phyloP scores from a whole-genome alignment of 805 yeast species.

The Starmerella stellata region DNA sequence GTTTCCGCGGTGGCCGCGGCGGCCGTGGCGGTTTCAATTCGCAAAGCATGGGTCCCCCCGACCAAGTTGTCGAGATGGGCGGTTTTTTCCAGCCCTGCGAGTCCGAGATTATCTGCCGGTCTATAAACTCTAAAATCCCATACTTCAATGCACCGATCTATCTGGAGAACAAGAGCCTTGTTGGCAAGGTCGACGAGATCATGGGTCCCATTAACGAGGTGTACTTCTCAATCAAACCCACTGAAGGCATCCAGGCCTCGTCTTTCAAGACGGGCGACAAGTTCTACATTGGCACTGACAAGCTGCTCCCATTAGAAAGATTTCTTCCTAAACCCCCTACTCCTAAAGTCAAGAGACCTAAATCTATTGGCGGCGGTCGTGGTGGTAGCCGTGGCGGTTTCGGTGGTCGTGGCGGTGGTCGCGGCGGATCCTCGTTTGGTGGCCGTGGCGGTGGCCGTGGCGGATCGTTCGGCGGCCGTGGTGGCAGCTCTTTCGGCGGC shows the following conservation, averaged over 20 bases:
- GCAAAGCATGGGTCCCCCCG: slow-evolving; percentile 92
- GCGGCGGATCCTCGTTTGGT: slow-evolving; percentile 23
- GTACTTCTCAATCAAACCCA: slow-evolving; percentile 88
- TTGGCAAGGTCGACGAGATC: slow-evolving; percentile 96
- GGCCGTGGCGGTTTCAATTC: slow-evolving; percentile 57
- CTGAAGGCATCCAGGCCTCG: slow-evolving; percentile 87
- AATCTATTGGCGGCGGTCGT: slow-evolving; percentile 57
- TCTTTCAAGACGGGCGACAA: slow-evolving; percentile 93
- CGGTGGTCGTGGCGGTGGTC: slow-evolving; percentile 29
- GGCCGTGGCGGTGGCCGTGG: slow-evolving; percentile 28
- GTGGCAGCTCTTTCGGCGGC: slow-evolving; percentile 24
- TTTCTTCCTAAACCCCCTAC: slow-evolving; percentile 76
- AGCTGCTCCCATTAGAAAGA: slow-evolving; percentile 85
- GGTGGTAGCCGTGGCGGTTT: slow-evolving; percentile 30
- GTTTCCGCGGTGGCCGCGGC: slow-evolving; percentile 42
- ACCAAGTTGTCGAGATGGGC: slow-evolving; percentile 89
- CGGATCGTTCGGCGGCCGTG: slow-evolving; percentile 24
- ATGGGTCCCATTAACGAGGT: slow-evolving; percentile 96
- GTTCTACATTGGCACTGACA: slow-evolving; percentile 88
- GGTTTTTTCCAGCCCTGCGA: slow-evolving; percentile 80
- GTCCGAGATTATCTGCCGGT: slow-evolving; percentile 92
- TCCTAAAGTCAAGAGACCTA: slow-evolving; percentile 30
- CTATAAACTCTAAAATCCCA: slow-evolving; percentile 85
- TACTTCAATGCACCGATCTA: slow-evolving; percentile 97
- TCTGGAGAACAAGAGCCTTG: slow-evolving; percentile 84